These are phyloP conservation scores for Talaromyces sp. DNA, from an alignment of 2,329 filamentous ascomycete species.

Conservation along the genomic window DNA sequence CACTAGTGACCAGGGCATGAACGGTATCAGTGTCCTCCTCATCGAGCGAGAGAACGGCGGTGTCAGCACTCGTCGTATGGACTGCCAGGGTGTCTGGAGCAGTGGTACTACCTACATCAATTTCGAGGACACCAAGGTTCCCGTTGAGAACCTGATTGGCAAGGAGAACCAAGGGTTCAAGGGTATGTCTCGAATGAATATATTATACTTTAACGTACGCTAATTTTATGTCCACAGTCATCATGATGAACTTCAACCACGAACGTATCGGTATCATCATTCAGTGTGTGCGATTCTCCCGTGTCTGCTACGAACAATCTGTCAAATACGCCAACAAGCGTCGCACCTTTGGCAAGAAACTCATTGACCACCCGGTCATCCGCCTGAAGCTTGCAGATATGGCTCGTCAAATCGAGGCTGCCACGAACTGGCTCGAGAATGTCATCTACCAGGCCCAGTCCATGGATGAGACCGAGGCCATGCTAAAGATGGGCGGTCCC, in stretches of 20 bases:
- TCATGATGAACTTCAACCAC: constrained; percentile 99
- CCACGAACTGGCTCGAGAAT: constrained; percentile 96
- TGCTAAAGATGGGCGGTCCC: constrained; percentile 89
- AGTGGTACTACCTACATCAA: constrained; percentile 95
- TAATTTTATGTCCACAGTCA: constrained; percentile 50
- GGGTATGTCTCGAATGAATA: constrained; percentile 40
- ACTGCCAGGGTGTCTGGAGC: constrained; percentile 96
- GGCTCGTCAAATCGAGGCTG: constrained; percentile 95
- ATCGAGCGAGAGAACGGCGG: constrained; percentile 83
- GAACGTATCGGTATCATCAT: constrained; percentile 98
- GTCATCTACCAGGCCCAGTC: constrained; percentile 86
- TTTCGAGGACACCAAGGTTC: constrained; percentile 98
- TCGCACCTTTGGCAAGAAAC: constrained; percentile 89
- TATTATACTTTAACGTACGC: not conserved
- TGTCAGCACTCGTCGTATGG: constrained; percentile 91
- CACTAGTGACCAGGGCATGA: constrained; percentile 85
- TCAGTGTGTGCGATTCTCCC: constrained; percentile 90
- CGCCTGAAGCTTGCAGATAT: constrained; percentile 97
- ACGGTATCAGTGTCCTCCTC: constrained; percentile 82
- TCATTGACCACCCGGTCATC: constrained; percentile 96
- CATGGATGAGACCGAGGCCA: constrained; percentile 93
- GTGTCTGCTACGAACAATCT: constrained; percentile 94
- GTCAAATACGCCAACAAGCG: constrained; percentile 98
- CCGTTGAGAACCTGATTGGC: constrained; percentile 96
- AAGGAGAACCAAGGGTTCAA: constrained; percentile 98